Conservation (phyloP, 176 grass and related monocot genomes). For the Thinopyrum elongatum region DNA sequence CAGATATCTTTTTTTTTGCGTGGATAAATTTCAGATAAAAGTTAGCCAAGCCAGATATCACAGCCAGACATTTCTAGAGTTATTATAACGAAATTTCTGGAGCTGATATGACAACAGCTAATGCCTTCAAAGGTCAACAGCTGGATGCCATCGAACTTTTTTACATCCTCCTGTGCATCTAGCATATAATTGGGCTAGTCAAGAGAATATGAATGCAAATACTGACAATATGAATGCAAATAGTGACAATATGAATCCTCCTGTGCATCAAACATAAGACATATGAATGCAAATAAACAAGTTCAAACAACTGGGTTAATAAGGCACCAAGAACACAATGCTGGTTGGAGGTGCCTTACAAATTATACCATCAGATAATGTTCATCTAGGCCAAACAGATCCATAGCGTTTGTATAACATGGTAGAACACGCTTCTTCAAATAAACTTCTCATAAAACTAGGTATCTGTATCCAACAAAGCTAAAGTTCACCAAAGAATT, state of each 20-base stretch:
- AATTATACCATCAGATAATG: background rate
- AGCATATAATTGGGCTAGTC: background rate
- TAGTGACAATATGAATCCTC: no score
- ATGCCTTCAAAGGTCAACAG: background rate
- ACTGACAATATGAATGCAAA: no score
- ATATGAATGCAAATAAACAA: slow-evolving; percentile 1
- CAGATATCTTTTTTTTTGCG: background rate
- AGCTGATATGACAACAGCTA: background rate
- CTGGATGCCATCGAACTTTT: no score
- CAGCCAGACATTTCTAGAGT: background rate
- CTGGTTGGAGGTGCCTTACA: background rate
- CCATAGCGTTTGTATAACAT: background rate
- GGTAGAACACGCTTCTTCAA: background rate
- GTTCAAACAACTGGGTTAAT: background rate
- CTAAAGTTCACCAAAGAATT: background rate
- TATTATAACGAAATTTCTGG: background rate
- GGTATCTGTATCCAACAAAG: background rate
- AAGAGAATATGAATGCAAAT: no score
- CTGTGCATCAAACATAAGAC: background rate
- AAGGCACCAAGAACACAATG: background rate
- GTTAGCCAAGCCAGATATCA: background rate
- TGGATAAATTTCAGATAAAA: no score
- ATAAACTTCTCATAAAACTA: background rate
- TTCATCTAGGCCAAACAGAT: background rate
- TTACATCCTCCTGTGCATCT: no score